Evolutionary conservation across 1,284 basidiomycete species (phyloP), one percentile per base, ranked within the genome.

Genomic region (Sutorius eximius): DNA sequence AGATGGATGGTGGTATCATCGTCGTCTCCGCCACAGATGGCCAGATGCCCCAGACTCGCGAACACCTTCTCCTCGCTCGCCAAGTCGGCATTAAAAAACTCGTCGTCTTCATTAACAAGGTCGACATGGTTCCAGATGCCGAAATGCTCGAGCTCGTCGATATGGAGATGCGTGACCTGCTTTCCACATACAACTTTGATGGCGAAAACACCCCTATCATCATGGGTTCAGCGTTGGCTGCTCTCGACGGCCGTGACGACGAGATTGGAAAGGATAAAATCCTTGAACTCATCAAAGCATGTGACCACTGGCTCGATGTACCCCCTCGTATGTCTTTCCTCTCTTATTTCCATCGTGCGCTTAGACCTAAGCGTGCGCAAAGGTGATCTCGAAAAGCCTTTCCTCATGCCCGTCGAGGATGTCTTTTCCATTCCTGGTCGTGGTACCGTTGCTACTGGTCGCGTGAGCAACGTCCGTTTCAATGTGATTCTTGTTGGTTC

Each of bases 121-220:
- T 99, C 60, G 97, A 99, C 78, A 86, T 91, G 81, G 91, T 99
- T 58, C 86, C 91, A 61, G 97, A 99, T 82, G 84, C 87, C 32
- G 97, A 99, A 82, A 98, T 99, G 95, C 81, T 99, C 58, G 95
- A 98, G 79, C 89, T 99, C 56, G 97, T 99, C 60, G 97, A 99
- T 69, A 99, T 99, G 96, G 97, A 99, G 82, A 99, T 99, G 90
- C 89, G 97, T 55, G 97, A 99, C 71, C 80, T 99, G n/a, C 83
- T 99, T 45, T 78, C 85, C 27, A 89, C 88, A 29, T 95, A 95
- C 77, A 93, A 93, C 69, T 99, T 92, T 64, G 96, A 99, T 67
- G 97, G 97, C 58, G 97, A 99, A 75, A 84, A 89, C 68, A 98
- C 97, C 0, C 97, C 97, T 38, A 97, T 99, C 70, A 75, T 99